Evolutionary conservation across 768 basidiomycete genomes (phyloP).

Genomic region (Termitomyces sp.): DNA sequence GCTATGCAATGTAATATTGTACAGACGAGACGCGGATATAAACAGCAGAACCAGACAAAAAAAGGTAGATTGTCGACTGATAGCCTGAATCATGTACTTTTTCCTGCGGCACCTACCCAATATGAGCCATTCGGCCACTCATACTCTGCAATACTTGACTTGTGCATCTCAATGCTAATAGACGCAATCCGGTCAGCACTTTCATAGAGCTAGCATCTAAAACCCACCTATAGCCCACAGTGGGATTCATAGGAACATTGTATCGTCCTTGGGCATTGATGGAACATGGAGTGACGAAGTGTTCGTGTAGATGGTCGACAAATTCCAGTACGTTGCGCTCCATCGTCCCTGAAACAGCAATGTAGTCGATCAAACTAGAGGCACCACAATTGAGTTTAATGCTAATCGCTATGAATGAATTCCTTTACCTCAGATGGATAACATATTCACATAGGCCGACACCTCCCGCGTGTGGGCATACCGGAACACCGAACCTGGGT

Average conservation of each 20-base stretch:
- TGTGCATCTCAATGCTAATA: conserved; percentile 81
- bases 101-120: conserved; percentile 45
- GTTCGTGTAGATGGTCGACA: conserved; percentile 90
- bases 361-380: conserved; percentile 83
- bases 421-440: conserved; percentile 64
- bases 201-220: not conserved
- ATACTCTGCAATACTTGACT: conserved; percentile 73
- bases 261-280: conserved; percentile 85
- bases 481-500: conserved; percentile 70
- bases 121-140: conserved; percentile 85
- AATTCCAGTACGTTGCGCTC: conserved; percentile 92
- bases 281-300: conserved; percentile 84
- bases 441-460: conserved; percentile 93
- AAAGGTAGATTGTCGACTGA: not conserved
- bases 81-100: not conserved
- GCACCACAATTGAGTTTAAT: not conserved
- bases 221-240: conserved; percentile 73
- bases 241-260: conserved; percentile 72
- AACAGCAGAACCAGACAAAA: not conserved
- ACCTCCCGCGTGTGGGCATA: conserved; percentile 94
- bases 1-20: not conserved
- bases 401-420: not conserved
- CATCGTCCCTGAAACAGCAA: conserved; percentile 86
- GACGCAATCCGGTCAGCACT: conserved; percentile 1
- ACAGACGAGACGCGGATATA: not conserved